phyloP scores from a whole-genome alignment of 441 rosid species.

The Breynia disticha region DNA sequence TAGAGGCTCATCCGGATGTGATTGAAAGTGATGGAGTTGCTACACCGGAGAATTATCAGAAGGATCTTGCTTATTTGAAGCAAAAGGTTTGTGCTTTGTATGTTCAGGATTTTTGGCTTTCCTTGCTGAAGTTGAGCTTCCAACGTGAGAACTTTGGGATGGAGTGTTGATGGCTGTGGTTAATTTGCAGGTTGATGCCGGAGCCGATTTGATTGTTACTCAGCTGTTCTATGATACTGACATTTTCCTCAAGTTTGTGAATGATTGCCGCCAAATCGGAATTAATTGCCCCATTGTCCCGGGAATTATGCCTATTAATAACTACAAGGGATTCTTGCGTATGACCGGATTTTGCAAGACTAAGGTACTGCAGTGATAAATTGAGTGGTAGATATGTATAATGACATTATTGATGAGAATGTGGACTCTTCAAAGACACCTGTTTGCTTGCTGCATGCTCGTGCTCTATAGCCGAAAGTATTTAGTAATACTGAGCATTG shows the following conservation, averaged over 20 bases:
- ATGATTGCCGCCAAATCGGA: slow-evolving; percentile 91
- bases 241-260: slow-evolving; percentile 75
- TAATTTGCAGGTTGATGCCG: slow-evolving; percentile 75
- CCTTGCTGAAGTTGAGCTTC: too few species aligned
- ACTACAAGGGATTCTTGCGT: slow-evolving; percentile 89
- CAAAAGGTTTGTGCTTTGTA: slow-evolving; percentile 39
- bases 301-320: slow-evolving; percentile 94
- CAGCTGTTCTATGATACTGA: slow-evolving; percentile 96
- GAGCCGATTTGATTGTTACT: slow-evolving; percentile 82
- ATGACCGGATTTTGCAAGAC: slow-evolving; percentile 99
- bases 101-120: too few species aligned
- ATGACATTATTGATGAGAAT: too few species aligned
- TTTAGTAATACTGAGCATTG: too few species aligned
- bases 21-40: slow-evolving; percentile 67
- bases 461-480: too few species aligned
- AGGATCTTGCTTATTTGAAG: slow-evolving; percentile 83
- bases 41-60: slow-evolving; percentile 56
- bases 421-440: too few species aligned
- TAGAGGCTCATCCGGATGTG: slow-evolving; percentile 93
- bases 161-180: slow-evolving; percentile 7
- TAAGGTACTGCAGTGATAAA: slow-evolving; percentile 36
- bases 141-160: too few species aligned
- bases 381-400: too few species aligned
- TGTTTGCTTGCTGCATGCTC: too few species aligned
- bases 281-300: slow-evolving; percentile 90